Evolutionary conservation across 257 asterid genomes (phyloP).

Genomic region (Anisodus acutangulus): DNA sequence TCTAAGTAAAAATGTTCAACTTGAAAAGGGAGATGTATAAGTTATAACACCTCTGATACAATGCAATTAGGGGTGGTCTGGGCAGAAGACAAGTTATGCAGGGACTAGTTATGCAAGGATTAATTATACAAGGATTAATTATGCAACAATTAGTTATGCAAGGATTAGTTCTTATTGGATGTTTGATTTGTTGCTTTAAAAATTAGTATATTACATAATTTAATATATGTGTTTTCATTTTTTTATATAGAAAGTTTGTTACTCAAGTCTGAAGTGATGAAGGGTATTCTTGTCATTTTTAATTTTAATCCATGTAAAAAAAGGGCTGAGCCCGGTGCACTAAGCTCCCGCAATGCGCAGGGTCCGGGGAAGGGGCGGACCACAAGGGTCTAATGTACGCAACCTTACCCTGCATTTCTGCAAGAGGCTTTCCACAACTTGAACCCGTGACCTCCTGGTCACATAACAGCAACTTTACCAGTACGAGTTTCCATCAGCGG

Average conservation of each 20-base stretch:
- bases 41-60: not conserved
- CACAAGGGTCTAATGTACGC: too few relatives aligned
- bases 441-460: too few relatives aligned
- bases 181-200: not conserved
- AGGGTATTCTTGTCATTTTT: not conserved
- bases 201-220: not conserved
- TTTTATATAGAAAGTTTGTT: not conserved
- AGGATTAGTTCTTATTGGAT: conserved; percentile 15
- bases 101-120: not conserved
- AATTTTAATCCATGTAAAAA: not conserved
- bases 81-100: not conserved
- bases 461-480: too few relatives aligned
- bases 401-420: too few relatives aligned
- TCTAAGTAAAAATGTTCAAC: conserved; percentile 3
- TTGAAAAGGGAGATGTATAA: not conserved
- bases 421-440: too few relatives aligned
- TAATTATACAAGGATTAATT: not conserved
- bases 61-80: not conserved
- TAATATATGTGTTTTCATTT: not conserved
- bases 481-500: too few relatives aligned
- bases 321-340: too few relatives aligned
- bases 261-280: not conserved
- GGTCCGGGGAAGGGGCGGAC: too few relatives aligned
- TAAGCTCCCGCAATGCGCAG: too few relatives aligned
- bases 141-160: not conserved